These are phyloP conservation scores for Eucalyptus sp. DNA, from an alignment of 345 rosid species.

Conservation along the genomic window DNA sequence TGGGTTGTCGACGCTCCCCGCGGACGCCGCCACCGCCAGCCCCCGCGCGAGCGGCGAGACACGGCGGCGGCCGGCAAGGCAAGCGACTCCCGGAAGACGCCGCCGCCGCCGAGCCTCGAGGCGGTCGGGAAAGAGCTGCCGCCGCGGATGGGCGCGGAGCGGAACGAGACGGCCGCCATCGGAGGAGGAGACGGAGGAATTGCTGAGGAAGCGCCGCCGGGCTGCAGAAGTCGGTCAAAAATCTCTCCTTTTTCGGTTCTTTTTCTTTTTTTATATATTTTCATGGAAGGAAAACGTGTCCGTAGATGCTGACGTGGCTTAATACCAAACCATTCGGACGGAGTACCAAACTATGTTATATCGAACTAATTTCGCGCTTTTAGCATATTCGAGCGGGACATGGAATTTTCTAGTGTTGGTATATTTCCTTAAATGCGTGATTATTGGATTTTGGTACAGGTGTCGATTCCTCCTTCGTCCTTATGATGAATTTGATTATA, in stretches of 20 bases:
- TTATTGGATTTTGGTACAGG: neutral
- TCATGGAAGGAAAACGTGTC: neutral
- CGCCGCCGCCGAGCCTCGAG: neutral
- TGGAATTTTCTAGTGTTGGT: neutral
- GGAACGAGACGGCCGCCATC: neutral
- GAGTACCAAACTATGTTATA: rapidly evolving
- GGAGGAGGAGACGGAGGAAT: neutral
- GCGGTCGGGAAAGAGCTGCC: neutral
- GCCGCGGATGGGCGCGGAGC: neutral
- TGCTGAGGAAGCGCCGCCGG: neutral
- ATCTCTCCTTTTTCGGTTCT: neutral
- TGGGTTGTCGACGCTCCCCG: neutral
- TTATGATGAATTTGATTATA: neutral
- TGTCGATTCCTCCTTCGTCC: neutral
- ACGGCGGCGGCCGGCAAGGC: neutral
- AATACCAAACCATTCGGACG: rapidly evolving
- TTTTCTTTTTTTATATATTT: neutral
- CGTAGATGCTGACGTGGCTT: neutral
- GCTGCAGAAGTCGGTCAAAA: neutral
- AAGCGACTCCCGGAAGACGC: neutral
- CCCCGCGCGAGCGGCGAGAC: neutral
- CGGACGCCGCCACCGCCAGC: neutral
- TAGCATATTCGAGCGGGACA: neutral
- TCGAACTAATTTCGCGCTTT: neutral
- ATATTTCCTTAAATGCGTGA: neutral